Evolutionary conservation across 192 early-diverging fungal genomes (phyloP).

Genomic region (Jimgerdemannia flammicorona): DNA sequence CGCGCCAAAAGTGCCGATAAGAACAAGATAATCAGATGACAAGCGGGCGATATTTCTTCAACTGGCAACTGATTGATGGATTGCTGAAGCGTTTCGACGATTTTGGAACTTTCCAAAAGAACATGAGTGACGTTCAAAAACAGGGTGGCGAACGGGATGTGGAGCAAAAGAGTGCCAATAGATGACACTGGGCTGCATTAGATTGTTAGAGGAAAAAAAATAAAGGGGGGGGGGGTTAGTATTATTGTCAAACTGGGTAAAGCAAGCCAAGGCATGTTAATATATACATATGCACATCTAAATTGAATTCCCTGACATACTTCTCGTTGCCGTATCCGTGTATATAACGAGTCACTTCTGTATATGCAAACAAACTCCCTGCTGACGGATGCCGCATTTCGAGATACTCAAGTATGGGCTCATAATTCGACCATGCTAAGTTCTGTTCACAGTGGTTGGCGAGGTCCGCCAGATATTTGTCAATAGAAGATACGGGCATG

Average conservation of each 20-base stretch:
- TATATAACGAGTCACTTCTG: not conserved
- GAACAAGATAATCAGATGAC: slow-evolving; percentile 12
- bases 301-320: not conserved
- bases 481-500: slow-evolving; percentile 12
- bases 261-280: not conserved
- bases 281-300: not conserved
- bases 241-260: not conserved
- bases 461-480: slow-evolving; percentile 22
- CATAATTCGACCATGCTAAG: slow-evolving; percentile 8
- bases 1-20: slow-evolving; percentile 17
- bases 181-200: slow-evolving; percentile 1
- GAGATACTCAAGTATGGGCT: slow-evolving; percentile 38
- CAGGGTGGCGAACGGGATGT: slow-evolving; percentile 16
- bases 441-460: slow-evolving; percentile 7
- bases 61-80: slow-evolving; percentile 2
- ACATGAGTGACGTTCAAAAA: slow-evolving; percentile 19
- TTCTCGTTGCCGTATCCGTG: not conserved
- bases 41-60: slow-evolving; percentile 5
- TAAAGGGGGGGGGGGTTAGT: too few relatives aligned
- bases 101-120: slow-evolving; percentile 2
- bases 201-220: too few relatives aligned
- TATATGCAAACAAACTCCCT: slow-evolving; percentile 31
- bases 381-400: slow-evolving; percentile 32
- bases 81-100: slow-evolving; percentile 6
- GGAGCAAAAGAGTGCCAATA: slow-evolving; percentile 1